Base-by-base conservation (phyloP, 371 early-diverging fungal species). In the Mucor lusitanicus region DNA sequence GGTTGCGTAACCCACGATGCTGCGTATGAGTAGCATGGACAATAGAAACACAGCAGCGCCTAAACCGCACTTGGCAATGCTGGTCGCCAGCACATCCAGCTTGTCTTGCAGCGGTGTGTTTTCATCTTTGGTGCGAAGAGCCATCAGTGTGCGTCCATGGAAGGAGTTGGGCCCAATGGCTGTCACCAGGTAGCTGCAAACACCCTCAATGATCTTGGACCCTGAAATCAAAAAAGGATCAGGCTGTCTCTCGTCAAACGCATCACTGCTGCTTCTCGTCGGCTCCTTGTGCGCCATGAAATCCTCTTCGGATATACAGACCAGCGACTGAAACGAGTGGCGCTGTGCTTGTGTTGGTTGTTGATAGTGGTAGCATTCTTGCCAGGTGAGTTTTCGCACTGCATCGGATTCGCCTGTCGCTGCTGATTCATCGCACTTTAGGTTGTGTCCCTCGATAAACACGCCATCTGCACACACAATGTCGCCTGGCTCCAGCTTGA, bases 321-420 rank as follows among this genome's bases (percentile, higher is more conserved):
- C 56, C 27, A 44, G 17, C 0, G 65, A 65, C 4, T 19, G 1
- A 21, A 48, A 33, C 4, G 65, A 65, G n/a, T 40, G 19, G 0
- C 40, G 15, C 1, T 32, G 27, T 9, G 39, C 15, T 8, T 25
- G 27, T 46, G 32, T 9, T 7, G 33, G 27, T 6, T 35, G 25
- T 23, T 59, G 61, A 50, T 66, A 25, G 6, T 58, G 66, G 25
- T 68, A 40, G 57, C 78, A 79, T 4, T 79, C 80, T 37, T 76
- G 44, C 67, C 74, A 73, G 0, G 71, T 30, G 9, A 70, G 59
- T 66, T 83, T 83, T 57, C 85, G 87, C 59, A 96, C 84, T 0
- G 91, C 85, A 61, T 95, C 91, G 0, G 94, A 90, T 83, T 97
- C 97, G 55, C 97, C 97, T 1, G 97, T 97, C 7, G 95, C 91